A percentile compares a stretch with the other conserved stretches of the same genome.
These are phyloP conservation scores for Macrolepiota albuminosa DNA, from an alignment of 768 basidiomycete species.

Conservation along the genomic window DNA sequence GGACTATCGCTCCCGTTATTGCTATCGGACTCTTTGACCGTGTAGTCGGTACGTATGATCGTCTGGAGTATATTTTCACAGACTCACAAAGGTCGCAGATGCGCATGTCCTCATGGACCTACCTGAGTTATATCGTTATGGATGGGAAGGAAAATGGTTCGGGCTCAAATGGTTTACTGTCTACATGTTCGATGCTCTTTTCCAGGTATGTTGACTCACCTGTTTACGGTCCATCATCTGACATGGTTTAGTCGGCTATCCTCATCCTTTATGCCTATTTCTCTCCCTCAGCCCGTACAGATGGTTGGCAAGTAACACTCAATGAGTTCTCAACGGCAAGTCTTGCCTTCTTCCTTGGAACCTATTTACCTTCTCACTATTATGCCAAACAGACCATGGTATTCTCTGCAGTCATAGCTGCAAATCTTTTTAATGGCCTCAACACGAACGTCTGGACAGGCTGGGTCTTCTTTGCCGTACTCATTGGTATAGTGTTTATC, in stretches of 20 bases:
- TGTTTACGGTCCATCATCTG: neutral
- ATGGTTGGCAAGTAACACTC: constrained; percentile 69
- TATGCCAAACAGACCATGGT: constrained; percentile 63
- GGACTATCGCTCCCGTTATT: constrained; percentile 91
- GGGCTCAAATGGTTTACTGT: constrained; percentile 67
- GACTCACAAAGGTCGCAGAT: constrained; percentile 38
- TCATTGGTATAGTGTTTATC: constrained; percentile 74
- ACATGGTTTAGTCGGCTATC: constrained; percentile 66
- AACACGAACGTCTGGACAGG: constrained; percentile 88
- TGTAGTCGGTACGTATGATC: constrained; percentile 58
- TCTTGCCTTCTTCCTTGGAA: neutral
- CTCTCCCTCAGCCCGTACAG: constrained; percentile 64
- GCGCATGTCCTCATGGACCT: constrained; percentile 83
- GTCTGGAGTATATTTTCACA: neutral
- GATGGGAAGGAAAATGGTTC: constrained; percentile 83
- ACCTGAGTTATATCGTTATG: constrained; percentile 84
- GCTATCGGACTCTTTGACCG: constrained; percentile 98
- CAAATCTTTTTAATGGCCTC: constrained; percentile 86
- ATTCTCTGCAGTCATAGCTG: constrained; percentile 71
- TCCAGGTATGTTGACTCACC: constrained; percentile 53
- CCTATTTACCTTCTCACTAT: constrained; percentile 2
- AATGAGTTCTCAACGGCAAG: constrained; percentile 85
- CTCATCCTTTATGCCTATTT: constrained; percentile 77
- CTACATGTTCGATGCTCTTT: constrained; percentile 85
- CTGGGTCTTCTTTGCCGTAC: constrained; percentile 89